These are phyloP conservation scores for Aspergillaceae sp. DNA, from an alignment of 2,329 filamentous ascomycete species.

Conservation along the genomic window DNA sequence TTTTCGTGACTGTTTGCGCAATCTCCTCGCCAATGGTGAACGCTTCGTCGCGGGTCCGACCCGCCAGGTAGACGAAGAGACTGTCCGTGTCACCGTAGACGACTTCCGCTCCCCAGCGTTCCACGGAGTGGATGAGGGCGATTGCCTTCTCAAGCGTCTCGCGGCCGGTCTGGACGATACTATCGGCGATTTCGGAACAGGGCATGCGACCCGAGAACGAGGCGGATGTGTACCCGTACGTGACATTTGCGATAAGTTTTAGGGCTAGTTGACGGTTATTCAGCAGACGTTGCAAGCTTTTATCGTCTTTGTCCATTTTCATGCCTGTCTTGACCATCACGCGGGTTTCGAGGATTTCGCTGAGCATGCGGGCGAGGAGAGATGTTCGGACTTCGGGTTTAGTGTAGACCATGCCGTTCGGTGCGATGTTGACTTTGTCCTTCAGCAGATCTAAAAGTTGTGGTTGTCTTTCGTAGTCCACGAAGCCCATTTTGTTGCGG, in stretches of 20 bases:
- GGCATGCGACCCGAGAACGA: conserved; percentile 97
- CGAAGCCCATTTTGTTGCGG: conserved; percentile 88
- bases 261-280: conserved; percentile 91
- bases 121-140: conserved; percentile 78
- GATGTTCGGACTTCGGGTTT: conserved; percentile 81
- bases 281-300: conserved; percentile 70
- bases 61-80: conserved; percentile 81
- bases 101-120: conserved; percentile 86
- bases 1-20: conserved; percentile 71
- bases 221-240: conserved; percentile 94
- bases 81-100: conserved; percentile 98
- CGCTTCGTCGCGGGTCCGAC: conserved; percentile 75
- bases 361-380: conserved; percentile 88
- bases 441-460: conserved; percentile 68
- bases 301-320: conserved; percentile 88
- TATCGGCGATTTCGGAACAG: conserved; percentile 94
- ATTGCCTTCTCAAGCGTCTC: conserved; percentile 94
- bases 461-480: conserved; percentile 70
- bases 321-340: conserved; percentile 98
- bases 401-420: conserved; percentile 94
- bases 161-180: conserved; percentile 90
- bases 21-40: conserved; percentile 93
- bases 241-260: conserved; percentile 97
- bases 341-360: conserved; percentile 88
- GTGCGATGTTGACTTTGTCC: conserved; percentile 82